Percentiles rank a stretch among this genome's conserved stretches.
These are phyloP conservation scores for Buxus sempervirens DNA, from an alignment of 164 flowering plant species.

Conservation along the genomic window DNA sequence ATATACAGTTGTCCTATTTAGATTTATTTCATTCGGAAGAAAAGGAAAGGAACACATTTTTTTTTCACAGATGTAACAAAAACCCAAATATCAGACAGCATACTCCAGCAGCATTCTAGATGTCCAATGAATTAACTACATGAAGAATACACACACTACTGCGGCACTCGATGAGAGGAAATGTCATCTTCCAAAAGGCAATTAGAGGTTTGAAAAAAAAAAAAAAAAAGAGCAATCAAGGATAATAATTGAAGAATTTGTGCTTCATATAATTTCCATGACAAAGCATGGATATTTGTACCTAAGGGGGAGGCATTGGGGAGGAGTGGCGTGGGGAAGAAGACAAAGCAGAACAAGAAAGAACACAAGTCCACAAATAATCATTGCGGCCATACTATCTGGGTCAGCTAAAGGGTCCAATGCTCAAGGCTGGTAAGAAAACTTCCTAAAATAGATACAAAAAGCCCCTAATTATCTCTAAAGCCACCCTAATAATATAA, in stretches of 20 bases:
- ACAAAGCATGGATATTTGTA: no score
- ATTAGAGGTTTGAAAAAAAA: no score
- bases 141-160: background rate
- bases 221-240: background rate
- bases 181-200: background rate
- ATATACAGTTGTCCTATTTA: background rate
- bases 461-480: background rate
- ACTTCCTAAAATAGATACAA: background rate
- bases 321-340: no score
- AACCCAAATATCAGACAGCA: background rate
- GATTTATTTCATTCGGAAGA: no score
- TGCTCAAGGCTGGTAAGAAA: background rate
- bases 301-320: no score
- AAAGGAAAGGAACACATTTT: no score
- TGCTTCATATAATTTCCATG: background rate
- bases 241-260: background rate
- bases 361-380: no score
- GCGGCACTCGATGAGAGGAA: background rate
- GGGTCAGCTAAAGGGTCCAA: no score
- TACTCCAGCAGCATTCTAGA: background rate
- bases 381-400: no score
- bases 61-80: background rate
- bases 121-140: background rate
- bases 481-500: background rate
- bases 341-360: no score